A percentile compares a stretch with the other conserved stretches of the same genome.
phyloP scores from a whole-genome alignment of 306 rosid genomes.

The Begonia peltatifolia region DNA sequence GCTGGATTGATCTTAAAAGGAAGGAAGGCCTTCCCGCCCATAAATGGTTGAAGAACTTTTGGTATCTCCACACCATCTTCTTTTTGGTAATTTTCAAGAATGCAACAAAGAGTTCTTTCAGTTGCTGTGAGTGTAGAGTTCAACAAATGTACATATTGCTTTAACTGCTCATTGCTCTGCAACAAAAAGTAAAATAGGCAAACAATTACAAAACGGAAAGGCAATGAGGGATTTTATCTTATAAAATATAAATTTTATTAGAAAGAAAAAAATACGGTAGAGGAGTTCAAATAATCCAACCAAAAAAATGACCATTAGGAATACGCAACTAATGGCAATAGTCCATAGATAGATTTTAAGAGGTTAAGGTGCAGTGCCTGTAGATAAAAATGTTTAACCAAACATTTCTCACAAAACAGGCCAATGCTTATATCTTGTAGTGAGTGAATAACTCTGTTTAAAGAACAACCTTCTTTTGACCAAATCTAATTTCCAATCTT shows the following conservation, averaged over 20 bases:
- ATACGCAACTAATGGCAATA: no score
- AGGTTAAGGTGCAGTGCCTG: no score
- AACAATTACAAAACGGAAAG: neutral
- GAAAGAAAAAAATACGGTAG: no score
- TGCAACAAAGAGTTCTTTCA: conserved; percentile 88
- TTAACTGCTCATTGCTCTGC: conserved; percentile 72
- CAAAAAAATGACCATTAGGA: no score
- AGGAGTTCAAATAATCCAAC: no score
- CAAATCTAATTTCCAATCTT: conserved; percentile 75
- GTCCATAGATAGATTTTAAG: no score
- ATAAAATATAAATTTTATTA: no score
- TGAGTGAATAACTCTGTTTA: no score
- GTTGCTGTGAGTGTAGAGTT: conserved; percentile 96
- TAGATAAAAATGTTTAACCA: no score
- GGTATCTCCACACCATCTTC: conserved; percentile 88
- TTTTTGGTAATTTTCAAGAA: conserved; percentile 85
- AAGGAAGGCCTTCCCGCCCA: conserved; percentile 70
- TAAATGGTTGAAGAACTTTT: conserved; percentile 45
- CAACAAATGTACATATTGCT: conserved; percentile 75
- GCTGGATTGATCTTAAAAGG: conserved; percentile 63
- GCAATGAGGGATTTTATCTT: no score
- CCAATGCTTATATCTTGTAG: no score
- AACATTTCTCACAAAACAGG: no score
- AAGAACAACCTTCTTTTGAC: conserved; percentile 72
- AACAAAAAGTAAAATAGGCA: conserved; percentile 6